phyloP scores from a whole-genome alignment of 495 filamentous ascomycete species.

The Tuber melanosporum region DNA sequence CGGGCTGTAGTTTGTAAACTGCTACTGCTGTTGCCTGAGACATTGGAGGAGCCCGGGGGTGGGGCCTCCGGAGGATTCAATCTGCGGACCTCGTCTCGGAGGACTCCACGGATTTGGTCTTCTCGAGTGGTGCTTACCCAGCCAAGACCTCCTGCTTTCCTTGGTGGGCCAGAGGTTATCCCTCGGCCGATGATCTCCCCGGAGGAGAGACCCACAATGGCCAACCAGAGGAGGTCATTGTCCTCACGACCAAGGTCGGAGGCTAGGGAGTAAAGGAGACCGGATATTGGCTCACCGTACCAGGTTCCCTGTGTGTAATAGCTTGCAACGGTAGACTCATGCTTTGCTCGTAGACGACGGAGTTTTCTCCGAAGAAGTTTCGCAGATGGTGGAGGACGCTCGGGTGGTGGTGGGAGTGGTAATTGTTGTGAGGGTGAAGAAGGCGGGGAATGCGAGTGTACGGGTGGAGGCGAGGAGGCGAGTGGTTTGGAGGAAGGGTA shows the following conservation, averaged over 20 bases:
- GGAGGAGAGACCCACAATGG: slow-evolving; percentile 85
- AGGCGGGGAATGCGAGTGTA: slow-evolving; percentile 49
- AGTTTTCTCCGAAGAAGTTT: slow-evolving; percentile 62
- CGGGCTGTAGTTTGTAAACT: slow-evolving; percentile 76
- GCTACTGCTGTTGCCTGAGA: slow-evolving; percentile 47
- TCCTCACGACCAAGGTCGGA: slow-evolving; percentile 94
- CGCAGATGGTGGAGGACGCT: slow-evolving; percentile 19
- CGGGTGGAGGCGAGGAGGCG: slow-evolving; percentile 47
- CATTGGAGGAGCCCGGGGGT: slow-evolving; percentile 48
- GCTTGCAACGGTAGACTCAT: slow-evolving; percentile 61
- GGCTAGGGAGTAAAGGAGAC: slow-evolving; percentile 85
- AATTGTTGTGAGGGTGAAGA: slow-evolving; percentile 52
- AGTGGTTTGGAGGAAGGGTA: slow-evolving; percentile 57
- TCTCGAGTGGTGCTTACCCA: slow-evolving; percentile 73
- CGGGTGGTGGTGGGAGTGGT: slow-evolving; percentile 56
- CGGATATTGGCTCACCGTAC: slow-evolving; percentile 90
- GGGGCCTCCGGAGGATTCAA: slow-evolving; percentile 73
- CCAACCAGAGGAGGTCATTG: slow-evolving; percentile 89
- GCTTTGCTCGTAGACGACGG: slow-evolving; percentile 64
- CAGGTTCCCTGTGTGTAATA: slow-evolving; percentile 85
- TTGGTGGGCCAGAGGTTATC: slow-evolving; percentile 41
- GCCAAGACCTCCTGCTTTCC: slow-evolving; percentile 55
- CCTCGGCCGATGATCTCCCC: slow-evolving; percentile 79
- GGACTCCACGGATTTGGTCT: slow-evolving; percentile 71
- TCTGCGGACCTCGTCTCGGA: slow-evolving; percentile 90